Conservation (phyloP, 768 basidiomycete genomes). For the Suillus subaureus region DNA sequence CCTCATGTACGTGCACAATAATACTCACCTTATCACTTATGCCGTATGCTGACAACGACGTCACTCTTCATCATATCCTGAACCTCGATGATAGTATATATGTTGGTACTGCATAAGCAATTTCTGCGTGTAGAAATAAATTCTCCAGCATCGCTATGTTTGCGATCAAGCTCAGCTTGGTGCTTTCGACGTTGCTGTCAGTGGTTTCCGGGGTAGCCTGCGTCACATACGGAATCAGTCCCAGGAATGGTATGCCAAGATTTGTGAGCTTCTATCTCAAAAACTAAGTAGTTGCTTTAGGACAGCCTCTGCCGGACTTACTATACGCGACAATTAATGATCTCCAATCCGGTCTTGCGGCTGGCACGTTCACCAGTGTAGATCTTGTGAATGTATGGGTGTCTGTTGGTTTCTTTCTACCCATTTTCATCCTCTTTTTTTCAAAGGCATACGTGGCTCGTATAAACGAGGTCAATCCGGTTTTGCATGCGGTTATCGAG, state of each 20-base stretch:
- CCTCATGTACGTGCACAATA: conserved; percentile 3
- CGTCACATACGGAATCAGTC: conserved; percentile 2
- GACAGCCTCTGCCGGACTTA: conserved; percentile 5
- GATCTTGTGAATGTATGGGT: not conserved
- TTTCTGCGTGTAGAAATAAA: not conserved
- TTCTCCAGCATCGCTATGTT: not conserved
- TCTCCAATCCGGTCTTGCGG: conserved; percentile 2
- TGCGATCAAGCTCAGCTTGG: not conserved
- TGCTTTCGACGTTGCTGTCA: conserved; percentile 1
- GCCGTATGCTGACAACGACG: not conserved
- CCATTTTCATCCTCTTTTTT: not conserved
- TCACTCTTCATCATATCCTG: not conserved
- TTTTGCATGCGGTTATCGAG: conserved; percentile 5
- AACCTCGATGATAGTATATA: not conserved
- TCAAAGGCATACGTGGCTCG: conserved; percentile 10
- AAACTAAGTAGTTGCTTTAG: not conserved
- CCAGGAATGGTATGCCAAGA: conserved; percentile 4
- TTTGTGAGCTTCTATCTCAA: not conserved
- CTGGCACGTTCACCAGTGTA: conserved; percentile 4
- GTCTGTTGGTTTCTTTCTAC: no score
- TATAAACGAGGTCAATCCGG: not conserved
- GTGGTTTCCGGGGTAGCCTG: not conserved
- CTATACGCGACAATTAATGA: conserved; percentile 4
- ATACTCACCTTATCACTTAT: conserved; percentile 8
- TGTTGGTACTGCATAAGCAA: not conserved